phyloP scores from a whole-genome alignment of 2,329 filamentous ascomycete species.

The Botrytis elliptica region DNA sequence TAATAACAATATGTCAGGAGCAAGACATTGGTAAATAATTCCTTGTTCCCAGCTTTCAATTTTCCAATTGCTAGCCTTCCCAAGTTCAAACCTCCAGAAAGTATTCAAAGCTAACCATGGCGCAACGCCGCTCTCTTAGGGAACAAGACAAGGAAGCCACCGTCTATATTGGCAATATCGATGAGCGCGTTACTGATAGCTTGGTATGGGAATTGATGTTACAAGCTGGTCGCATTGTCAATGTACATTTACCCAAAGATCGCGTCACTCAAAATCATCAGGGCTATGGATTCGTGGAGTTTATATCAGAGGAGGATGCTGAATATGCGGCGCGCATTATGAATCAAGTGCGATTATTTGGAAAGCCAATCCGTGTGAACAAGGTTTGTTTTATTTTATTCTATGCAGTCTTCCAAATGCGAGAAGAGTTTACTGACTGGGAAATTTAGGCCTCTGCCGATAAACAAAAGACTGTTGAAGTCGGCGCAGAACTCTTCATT shows the following conservation, averaged over 20 bases:
- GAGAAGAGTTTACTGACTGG: not conserved
- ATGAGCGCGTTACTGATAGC: conserved; percentile 88
- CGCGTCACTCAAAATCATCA: conserved; percentile 95
- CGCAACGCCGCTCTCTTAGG: conserved; percentile 48
- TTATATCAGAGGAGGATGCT: conserved; percentile 90
- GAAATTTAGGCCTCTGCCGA: conserved; percentile 66
- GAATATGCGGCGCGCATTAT: conserved; percentile 96
- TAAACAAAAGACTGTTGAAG: conserved; percentile 89
- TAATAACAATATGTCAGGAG: conserved; percentile 42
- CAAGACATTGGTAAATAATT: conserved; percentile 66
- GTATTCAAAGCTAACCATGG: conserved; percentile 32
- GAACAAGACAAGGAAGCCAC: conserved; percentile 98
- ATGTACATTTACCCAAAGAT: conserved; percentile 97
- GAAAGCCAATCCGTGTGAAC: conserved; percentile 95
- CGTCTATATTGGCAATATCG: conserved; percentile 96
- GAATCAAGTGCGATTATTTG: conserved; percentile 91
- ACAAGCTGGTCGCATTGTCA: conserved; percentile 94
- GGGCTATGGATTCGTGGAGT: conserved; percentile 98
- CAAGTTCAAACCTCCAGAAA: not conserved
- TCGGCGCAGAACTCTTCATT: conserved; percentile 94
- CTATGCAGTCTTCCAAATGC: not conserved
- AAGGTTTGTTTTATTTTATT: conserved; percentile 56
- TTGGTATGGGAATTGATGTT: conserved; percentile 98
- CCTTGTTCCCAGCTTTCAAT: not conserved
- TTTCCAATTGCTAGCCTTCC: not conserved